Percentiles rank a stretch among this genome's conserved stretches.
Conservation (phyloP, 2,329 filamentous ascomycete species). For the Eutypa lata region DNA sequence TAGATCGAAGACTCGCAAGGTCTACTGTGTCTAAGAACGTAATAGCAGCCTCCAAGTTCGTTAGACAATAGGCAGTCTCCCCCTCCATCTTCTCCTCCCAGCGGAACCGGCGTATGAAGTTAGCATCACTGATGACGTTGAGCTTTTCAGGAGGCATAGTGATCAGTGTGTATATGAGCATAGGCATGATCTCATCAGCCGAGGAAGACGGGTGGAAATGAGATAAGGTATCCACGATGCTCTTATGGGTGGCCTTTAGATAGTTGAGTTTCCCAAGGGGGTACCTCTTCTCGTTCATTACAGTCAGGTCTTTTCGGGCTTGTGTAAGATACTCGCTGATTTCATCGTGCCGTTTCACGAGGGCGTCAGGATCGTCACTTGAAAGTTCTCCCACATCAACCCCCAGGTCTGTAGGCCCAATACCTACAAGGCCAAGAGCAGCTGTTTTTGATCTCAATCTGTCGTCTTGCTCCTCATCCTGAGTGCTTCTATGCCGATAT, state of each 20-base stretch:
- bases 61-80: conserved; percentile 92
- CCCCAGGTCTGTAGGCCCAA: conserved; percentile 80
- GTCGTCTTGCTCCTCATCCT: conserved; percentile 93
- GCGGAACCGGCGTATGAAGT: conserved; percentile 90
- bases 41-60: conserved; percentile 91
- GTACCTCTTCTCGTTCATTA: conserved; percentile 84
- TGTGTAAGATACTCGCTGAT: conserved; percentile 70
- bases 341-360: conserved; percentile 60
- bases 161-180: conserved; percentile 93
- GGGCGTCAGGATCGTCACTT: conserved; percentile 53
- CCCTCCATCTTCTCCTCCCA: conserved; percentile 84
- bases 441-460: conserved; percentile 93
- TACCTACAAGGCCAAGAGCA: conserved; percentile 84
- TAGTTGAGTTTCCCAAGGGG: conserved; percentile 89
- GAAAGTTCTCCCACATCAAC: conserved; percentile 64
- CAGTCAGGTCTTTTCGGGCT: conserved; percentile 67
- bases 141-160: conserved; percentile 83
- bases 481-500: conserved; percentile 85
- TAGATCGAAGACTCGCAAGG: conserved; percentile 78
- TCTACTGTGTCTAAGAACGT: conserved; percentile 95
- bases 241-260: conserved; percentile 84
- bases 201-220: conserved; percentile 76
- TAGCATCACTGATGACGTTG: conserved; percentile 89
- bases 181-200: conserved; percentile 94
- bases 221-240: conserved; percentile 82